Evolutionary conservation across 1,284 basidiomycete genomes (phyloP).

Genomic region (Trichosporon sp.): DNA sequence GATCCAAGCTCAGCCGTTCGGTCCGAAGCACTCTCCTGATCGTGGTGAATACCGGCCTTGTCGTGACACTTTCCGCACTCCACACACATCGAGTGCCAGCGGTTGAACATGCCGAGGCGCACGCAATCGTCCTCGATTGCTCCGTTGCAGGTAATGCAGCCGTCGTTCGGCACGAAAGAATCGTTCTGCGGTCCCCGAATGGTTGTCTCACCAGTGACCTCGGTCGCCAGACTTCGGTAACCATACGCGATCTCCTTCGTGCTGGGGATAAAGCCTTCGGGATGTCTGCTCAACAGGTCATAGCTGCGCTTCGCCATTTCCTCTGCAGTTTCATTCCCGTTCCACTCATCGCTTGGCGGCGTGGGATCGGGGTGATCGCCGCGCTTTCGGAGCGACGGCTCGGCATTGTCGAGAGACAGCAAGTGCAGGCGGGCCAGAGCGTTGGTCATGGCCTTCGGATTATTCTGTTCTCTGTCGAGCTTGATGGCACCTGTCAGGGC

Average conservation of each 20-base stretch:
- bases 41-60: conserved; percentile 62
- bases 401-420: conserved; percentile 82
- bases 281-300: conserved; percentile 48
- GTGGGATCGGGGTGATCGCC: conserved; percentile 43
- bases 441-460: conserved; percentile 78
- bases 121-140: conserved; percentile 98
- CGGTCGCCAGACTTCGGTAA: conserved; percentile 78
- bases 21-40: conserved; percentile 31
- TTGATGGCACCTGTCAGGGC: conserved; percentile 94
- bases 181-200: conserved; percentile 60
- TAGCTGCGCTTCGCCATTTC: conserved; percentile 49
- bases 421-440: conserved; percentile 92
- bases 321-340: conserved; percentile 38
- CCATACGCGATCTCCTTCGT: conserved; percentile 75
- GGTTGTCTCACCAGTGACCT: conserved; percentile 82
- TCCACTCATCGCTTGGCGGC: conserved; percentile 27
- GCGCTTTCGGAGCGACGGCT: conserved; percentile 67
- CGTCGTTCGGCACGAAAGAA: conserved; percentile 64
- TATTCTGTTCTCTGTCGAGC: conserved; percentile 84
- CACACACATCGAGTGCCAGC: conserved; percentile 95
- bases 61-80: conserved; percentile 80
- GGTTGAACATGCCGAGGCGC: conserved; percentile 85
- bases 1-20: conserved; percentile 43
- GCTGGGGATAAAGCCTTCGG: conserved; percentile 63
- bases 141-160: conserved; percentile 82